These are phyloP conservation scores for Eragrostis nindensis DNA, from an alignment of 176 grass and related monocot species.

Conservation along the genomic window DNA sequence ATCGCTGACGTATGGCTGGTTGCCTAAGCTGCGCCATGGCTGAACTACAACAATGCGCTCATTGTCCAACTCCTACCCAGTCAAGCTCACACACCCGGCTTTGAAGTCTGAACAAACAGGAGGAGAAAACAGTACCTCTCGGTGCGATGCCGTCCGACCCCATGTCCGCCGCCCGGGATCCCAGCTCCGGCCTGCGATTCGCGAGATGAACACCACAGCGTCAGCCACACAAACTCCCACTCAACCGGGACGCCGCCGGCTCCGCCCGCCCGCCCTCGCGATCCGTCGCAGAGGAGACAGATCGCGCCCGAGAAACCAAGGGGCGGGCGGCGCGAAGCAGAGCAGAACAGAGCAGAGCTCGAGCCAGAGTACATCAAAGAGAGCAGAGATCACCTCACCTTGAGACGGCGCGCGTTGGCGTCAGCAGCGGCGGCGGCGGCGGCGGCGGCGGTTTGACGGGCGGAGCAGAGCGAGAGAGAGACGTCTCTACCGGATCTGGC, in stretches of 20 bases:
- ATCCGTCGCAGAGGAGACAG: background rate
- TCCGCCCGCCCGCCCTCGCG: too few relatives aligned
- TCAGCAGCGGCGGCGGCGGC: too few relatives aligned
- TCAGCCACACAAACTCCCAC: background rate
- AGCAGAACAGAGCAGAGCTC: background rate
- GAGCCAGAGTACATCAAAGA: too few relatives aligned
- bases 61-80: background rate
- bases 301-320: background rate
- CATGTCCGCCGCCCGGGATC: slow-evolving; percentile 27
- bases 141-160: slow-evolving; percentile 39
- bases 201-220: background rate
- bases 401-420: background rate
- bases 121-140: slow-evolving; percentile 21
- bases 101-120: background rate
- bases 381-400: background rate
- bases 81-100: background rate
- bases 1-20: background rate
- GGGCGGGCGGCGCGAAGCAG: background rate
- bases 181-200: slow-evolving; percentile 11
- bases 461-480: background rate
- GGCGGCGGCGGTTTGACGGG: background rate
- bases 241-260: background rate
- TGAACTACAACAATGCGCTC: background rate
- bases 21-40: background rate
- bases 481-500: background rate